These are phyloP conservation scores for Cucumis variabilis DNA, from an alignment of 331 rosid genomes.

Conservation along the genomic window DNA sequence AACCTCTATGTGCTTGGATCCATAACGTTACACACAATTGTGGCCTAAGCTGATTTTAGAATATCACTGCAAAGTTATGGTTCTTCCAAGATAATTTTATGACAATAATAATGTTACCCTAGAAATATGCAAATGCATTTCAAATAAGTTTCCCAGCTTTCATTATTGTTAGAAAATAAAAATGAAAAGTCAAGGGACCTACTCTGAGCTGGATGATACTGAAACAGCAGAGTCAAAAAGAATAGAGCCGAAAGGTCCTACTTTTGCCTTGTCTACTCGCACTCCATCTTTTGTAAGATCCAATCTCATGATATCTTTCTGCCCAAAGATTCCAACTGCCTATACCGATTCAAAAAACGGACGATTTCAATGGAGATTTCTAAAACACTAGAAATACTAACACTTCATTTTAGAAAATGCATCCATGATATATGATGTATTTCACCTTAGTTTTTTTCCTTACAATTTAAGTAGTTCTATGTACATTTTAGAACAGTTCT, in stretches of 20 bases:
- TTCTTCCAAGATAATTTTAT: conserved; percentile 15
- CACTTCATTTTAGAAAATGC: not conserved
- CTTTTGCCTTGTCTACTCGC: conserved; percentile 81
- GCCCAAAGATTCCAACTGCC: conserved; percentile 75
- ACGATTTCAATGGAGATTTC: conserved; percentile 27
- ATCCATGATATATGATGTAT: conserved; percentile 6
- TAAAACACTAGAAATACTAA: not conserved
- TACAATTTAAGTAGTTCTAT: not conserved
- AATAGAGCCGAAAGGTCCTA: conserved; percentile 87
- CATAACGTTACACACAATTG: not conserved
- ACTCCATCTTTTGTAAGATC: conserved; percentile 74
- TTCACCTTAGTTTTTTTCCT: not conserved
- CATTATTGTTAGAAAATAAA: not conserved
- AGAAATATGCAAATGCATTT: not conserved
- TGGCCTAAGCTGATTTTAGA: not conserved
- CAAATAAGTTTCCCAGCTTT: not conserved
- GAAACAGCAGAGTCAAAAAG: conserved; percentile 99
- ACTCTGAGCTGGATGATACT: conserved; percentile 67
- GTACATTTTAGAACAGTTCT: not conserved
- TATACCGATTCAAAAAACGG: conserved; percentile 47
- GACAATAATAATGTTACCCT: conserved; percentile 11
- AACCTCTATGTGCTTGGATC: not conserved
- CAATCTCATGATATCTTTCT: conserved; percentile 69
- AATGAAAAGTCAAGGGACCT: conserved; percentile 45
- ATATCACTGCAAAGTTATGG: not conserved